Conservation (phyloP, 805 yeast species). For the Monosporozyma siamensis region DNA sequence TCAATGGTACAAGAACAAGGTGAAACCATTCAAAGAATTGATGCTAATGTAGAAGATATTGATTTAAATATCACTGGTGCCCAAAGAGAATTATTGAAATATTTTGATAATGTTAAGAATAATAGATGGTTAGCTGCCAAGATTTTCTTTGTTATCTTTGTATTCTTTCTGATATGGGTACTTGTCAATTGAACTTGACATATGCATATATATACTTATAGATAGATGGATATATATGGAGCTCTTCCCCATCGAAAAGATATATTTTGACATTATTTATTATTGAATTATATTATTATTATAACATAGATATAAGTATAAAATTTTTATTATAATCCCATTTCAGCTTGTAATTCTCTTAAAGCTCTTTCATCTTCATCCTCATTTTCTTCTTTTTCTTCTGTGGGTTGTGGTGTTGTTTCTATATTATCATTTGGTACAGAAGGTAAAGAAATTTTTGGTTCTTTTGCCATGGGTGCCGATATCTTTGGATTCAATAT, state of each 20-base stretch:
- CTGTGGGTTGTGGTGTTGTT: neutral
- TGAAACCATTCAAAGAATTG: slow-evolving; percentile 90
- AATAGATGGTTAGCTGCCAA: slow-evolving; percentile 89
- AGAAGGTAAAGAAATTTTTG: slow-evolving; percentile 35
- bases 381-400: slow-evolving; percentile 26
- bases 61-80: slow-evolving; percentile 86
- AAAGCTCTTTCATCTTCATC: slow-evolving; percentile 81
- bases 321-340: slow-evolving; percentile 54
- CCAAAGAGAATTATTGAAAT: slow-evolving; percentile 84
- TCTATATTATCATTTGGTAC: slow-evolving; percentile 26
- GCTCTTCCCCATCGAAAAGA: no score
- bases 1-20: slow-evolving; percentile 98
- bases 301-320: no score
- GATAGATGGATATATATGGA: no score
- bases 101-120: slow-evolving; percentile 76
- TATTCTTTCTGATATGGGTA: slow-evolving; percentile 72
- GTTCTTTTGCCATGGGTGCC: no score
- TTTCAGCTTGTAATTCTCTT: slow-evolving; percentile 73
- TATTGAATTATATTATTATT: no score
- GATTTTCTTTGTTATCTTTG: slow-evolving; percentile 77
- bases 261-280: no score
- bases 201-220: no score
- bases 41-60: slow-evolving; percentile 89
- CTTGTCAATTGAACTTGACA: slow-evolving; percentile 57
- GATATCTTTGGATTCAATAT: slow-evolving; percentile 3